These are phyloP conservation scores for Leucaena leucocephala DNA, from an alignment of 306 rosid species.

Conservation along the genomic window DNA sequence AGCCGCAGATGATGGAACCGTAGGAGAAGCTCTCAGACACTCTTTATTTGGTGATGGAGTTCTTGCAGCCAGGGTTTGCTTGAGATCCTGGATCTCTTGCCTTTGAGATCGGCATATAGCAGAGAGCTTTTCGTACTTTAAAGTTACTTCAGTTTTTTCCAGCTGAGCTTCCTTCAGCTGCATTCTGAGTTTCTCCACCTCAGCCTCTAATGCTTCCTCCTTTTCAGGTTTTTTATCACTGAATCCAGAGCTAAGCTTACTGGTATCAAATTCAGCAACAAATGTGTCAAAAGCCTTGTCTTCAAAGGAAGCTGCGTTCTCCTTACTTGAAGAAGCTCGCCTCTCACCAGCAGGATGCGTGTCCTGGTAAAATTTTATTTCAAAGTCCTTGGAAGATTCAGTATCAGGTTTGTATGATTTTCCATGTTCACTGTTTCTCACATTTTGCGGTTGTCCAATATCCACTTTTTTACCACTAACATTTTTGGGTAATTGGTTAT, in stretches of 20 bases:
- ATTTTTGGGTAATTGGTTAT: slow-evolving; percentile 55
- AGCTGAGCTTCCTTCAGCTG: slow-evolving; percentile 73
- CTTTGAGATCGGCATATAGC: slow-evolving; percentile 95
- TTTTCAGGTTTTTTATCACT: slow-evolving; percentile 50
- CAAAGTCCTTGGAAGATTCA: slow-evolving; percentile 64
- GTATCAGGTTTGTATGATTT: slow-evolving; percentile 52
- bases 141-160: slow-evolving; percentile 84
- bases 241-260: slow-evolving; percentile 53
- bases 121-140: slow-evolving; percentile 90
- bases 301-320: slow-evolving; percentile 51
- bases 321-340: slow-evolving; percentile 49
- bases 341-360: slow-evolving; percentile 39
- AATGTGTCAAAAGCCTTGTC: slow-evolving; percentile 74
- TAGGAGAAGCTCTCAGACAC: slow-evolving; percentile 49
- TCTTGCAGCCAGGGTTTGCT: slow-evolving; percentile 74
- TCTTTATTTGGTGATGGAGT: slow-evolving; percentile 73
- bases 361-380: slow-evolving; percentile 59
- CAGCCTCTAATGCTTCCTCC: slow-evolving; percentile 77
- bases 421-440: slow-evolving; percentile 50
- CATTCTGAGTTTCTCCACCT: slow-evolving; percentile 74
- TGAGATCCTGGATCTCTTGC: slow-evolving; percentile 93
- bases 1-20: slow-evolving; percentile 49
- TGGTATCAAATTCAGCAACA: slow-evolving; percentile 78
- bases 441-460: slow-evolving; percentile 43
- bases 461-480: slow-evolving; percentile 52